Percentiles rank a stretch among this genome's conserved stretches.
phyloP scores from a whole-genome alignment of 2,329 filamentous ascomycete species.

The Apiospora saccharicola region DNA sequence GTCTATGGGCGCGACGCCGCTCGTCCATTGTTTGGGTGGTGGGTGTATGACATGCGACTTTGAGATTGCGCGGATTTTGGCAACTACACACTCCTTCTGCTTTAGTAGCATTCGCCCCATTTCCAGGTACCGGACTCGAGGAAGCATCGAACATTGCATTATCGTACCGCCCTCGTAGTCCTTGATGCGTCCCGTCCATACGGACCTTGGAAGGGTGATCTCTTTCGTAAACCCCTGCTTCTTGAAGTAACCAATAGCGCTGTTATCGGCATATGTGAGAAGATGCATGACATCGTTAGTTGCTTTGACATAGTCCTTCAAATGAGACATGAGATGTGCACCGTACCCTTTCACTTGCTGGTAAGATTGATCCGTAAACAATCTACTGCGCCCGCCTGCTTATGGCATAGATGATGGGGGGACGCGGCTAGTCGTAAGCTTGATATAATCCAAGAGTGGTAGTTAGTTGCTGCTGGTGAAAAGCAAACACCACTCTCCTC shows the following conservation, averaged over 20 bases:
- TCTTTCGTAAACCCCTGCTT: slow-evolving; percentile 99
- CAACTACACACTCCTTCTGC: slow-evolving; percentile 93
- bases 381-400: too few relatives aligned
- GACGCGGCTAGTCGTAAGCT: too few relatives aligned
- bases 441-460: too few relatives aligned
- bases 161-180: slow-evolving; percentile 99
- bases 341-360: slow-evolving; percentile 99
- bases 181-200: slow-evolving; percentile 99
- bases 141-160: slow-evolving; percentile 99
- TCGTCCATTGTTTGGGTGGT: slow-evolving; percentile 87
- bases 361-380: too few relatives aligned
- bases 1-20: slow-evolving; percentile 77
- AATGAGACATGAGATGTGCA: slow-evolving; percentile 95
- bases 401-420: slow-evolving; percentile 97
- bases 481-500: too few relatives aligned
- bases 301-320: slow-evolving; percentile 98
- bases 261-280: slow-evolving; percentile 97
- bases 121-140: slow-evolving; percentile 92
- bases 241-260: slow-evolving; percentile 98
- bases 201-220: slow-evolving; percentile 86
- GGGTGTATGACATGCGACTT: slow-evolving; percentile 87
- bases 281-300: slow-evolving; percentile 98
- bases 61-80: slow-evolving; percentile 91
- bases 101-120: slow-evolving; percentile 93
- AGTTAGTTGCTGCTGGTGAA: too few relatives aligned